Base-by-base conservation (phyloP, 208 protist genomes). In the Acanthamoeba sp. region DNA sequence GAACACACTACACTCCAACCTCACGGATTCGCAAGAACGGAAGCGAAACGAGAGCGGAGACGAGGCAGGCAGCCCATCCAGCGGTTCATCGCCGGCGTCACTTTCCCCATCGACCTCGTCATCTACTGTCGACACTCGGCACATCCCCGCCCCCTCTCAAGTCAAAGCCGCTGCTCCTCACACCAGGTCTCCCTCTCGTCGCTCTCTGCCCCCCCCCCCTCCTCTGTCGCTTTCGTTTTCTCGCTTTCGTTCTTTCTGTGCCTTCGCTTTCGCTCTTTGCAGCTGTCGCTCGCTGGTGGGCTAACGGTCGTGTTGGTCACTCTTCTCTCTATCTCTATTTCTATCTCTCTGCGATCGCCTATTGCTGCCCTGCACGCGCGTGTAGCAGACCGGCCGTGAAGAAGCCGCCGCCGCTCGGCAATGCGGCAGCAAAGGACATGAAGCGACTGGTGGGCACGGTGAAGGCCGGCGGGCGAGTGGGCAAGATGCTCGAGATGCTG, bases 371-470 rank as follows among this genome's bases (percentile, higher is more conserved):
- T 2, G 4, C 7, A 32, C n/a, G 59, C 2, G 7, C 2, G n/a
- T 66, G 14, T 16, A 40, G 64, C 64, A 2, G 27, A 14, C 27
- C 34, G 64, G 64, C 64, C 4, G n/a, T 32, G 34, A n/a, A 27
- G 34, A 73, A 73, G 64, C 32, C 64, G 34, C 64, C 64, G 64
- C 64, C 64, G 18, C 32, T 73, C 22, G 64, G 27, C 18, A 73
- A n/a, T 27, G 9, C 64, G 27, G 29, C 64, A 2, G 64, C n/a
- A 3, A 40, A 40, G 34, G 32, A 40, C 64, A 40, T 42, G 64
- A 73, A 73, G 64, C 64, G 64, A n/a, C 29, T 73, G 64, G 64
- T 73, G 64, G 64, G 64, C 64, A 73, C 64, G 32, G 64, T 73
- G 64, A 73, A 73, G 64, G 64, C 64, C 4, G 64, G 64, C 64